Base-by-base conservation (phyloP, 2,329 filamentous ascomycete genomes). In the Apiospora rasikravindrae region DNA sequence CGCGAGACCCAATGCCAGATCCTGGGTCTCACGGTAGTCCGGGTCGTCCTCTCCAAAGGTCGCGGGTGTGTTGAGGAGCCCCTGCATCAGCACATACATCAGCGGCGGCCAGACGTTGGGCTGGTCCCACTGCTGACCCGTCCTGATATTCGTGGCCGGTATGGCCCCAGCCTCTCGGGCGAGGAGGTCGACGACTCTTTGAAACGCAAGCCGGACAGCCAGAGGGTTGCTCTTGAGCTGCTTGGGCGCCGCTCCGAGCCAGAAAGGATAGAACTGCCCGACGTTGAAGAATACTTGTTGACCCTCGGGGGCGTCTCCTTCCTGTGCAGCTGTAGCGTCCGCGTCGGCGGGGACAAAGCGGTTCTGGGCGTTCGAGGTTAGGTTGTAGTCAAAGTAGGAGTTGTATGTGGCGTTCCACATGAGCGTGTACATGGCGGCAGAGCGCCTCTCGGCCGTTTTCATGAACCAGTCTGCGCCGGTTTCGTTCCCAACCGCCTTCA, bases 21-120 rank as follows among this genome's bases (percentile, higher is more conserved):
- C 80, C 74, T 89, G 88, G 1, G 89, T 84, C 72, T 84, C 84
- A 40, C 84, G 74, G 77, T 89, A 91, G 13, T 86, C 84, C 0
- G 87, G 85, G 72, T 91, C 88, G 2, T 86, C 81, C 29, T 81
- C 77, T 33, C 86, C 86, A 74, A 88, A 88, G 0, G 89, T 89
- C 0, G 89, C 79, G 0, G 90, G 88, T 0, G 88, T 90, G 78
- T 88, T 88, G 70, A 89, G 84, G 8, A 93, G 84, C 8, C 89
- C 89, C 51, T 88, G 79, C 83, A 92, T 92, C 37, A 92, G 82
- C 61, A 90, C 84, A 80, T 93, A 89, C 83, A 90, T 88, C 69
- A 92, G 84, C 3, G 90, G 90, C 14, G 91, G 91, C 91, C 91
- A 93, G 37, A 92, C 91, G 76, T 90, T 92, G 0, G 90, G 90